Base-by-base conservation (phyloP, 2,329 filamentous ascomycete genomes). In the Alternaria triticimaculans region DNA sequence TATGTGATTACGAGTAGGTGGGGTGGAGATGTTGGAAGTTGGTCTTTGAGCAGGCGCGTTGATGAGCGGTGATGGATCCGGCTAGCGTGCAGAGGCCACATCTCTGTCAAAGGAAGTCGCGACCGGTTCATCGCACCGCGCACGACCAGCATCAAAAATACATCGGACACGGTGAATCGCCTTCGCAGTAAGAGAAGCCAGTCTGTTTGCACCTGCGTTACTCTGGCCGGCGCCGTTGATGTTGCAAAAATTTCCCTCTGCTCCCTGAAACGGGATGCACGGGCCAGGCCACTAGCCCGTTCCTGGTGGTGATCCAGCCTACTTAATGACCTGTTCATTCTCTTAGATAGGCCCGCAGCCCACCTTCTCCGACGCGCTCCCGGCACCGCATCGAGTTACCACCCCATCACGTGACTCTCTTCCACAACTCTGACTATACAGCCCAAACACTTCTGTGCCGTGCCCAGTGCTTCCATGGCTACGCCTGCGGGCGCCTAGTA, bases 281-380 rank as follows among this genome's bases (percentile, higher is more conserved):
- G 69, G 71, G 59, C 66, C 69, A 21, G 41, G 20, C 51, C 65
- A 50, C 69, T 69, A 68, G 71, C 60, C 58, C 67, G 50, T 64
- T 68, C 64, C 58, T 62, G 66, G 68, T 55, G 55, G 51, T 54
- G 63, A 63, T 63, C 60, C 63, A 65, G 63, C 63, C 60, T 65
- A 65, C 63, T 65, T 65, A 65, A 65, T 65, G 63, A 65, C 62
- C 62, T 65, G 63, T 65, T 65, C 55, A 65, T 65, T 65, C 63
- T 65, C 63, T 65, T 67, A 68, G 69, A 75, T 73, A 75, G 67
- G 71, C 68, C 69, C 70, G 69, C 69, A 72, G 72, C 70, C 73
- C 74, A 73, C 72, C 66, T 63, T 67, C 70, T 73, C 69, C 73
- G 70, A 74, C 62, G 67, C 67, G 68, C 72, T 64, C 61, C 70